Evolutionary conservation across 116 monocot species (phyloP), one percentile per base, ranked within the genome.

Genomic region (Trichopus zeylanicus): DNA sequence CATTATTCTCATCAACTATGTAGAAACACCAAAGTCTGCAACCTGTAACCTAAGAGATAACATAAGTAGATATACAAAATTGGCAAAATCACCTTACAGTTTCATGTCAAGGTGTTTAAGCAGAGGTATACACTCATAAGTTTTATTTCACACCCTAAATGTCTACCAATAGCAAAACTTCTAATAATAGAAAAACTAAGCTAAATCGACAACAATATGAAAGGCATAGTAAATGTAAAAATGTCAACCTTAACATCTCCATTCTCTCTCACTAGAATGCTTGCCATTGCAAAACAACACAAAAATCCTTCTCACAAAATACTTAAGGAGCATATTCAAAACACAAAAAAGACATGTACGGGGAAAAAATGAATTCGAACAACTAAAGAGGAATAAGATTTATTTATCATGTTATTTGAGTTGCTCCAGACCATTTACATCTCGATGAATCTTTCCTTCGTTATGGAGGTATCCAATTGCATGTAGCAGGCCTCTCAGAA

Each of bases 1-100:
- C 37, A 95, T 95, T 48, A 91, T 95, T 69, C 87, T 86, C 60
- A 91, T 95, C 51, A 95, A 72, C 62, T 95, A 87, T 16, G 91
- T 91, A 76, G 95, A 90, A 77, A 95, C 91, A 61, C 91, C 95
- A 90, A 95, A 95, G 61, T 95, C 95, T 51, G 91, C 95, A 70
- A 95, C 95, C 94, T 94, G 80, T 53, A 59, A 59, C 22, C 55
- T n/a, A n/a, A n/a, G n/a, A n/a, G n/a, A n/a, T n/a, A n/a, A 16
- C 22, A 8, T 64, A 57, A 46, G 46, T 27, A 57, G 34, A 31
- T 6, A 22, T 31, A 57, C 16, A 57, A 57, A 22, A 13, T 26
- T 56, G 6, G 29, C n/a, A 16, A 30, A 33, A 23, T 19, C 7
- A 21, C 57, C 57, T 55, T 55, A 55, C 10, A 29, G 2, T 10